Evolutionary conservation across 1,284 basidiomycete species (phyloP).

Genomic region (Ganoderma resinaceum): DNA sequence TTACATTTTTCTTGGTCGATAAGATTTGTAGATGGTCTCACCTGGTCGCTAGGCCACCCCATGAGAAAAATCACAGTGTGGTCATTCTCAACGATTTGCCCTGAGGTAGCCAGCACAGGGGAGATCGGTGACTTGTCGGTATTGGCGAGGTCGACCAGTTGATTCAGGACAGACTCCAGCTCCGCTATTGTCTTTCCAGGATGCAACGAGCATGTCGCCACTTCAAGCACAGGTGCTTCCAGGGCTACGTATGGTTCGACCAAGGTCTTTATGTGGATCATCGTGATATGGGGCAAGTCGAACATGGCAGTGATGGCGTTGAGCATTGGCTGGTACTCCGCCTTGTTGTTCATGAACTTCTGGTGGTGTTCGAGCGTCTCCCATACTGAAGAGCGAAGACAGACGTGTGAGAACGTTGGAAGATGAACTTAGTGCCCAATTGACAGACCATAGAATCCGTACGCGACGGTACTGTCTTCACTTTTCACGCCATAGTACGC

Average conservation of each 20-base stretch:
- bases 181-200: conserved; percentile 3
- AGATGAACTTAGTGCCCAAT: neutral
- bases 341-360: conserved; percentile 27
- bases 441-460: conserved; percentile 27
- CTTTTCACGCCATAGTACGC: conserved; percentile 30
- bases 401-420: neutral
- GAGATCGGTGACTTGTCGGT: conserved; percentile 4
- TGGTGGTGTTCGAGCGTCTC: conserved; percentile 27
- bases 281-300: conserved; percentile 8
- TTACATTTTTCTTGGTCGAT: neutral
- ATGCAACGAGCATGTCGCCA: conserved; percentile 28
- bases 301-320: conserved; percentile 14
- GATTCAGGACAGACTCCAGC: neutral
- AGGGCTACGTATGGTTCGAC: conserved; percentile 31
- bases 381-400: neutral
- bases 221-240: conserved; percentile 30
- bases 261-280: conserved; percentile 31
- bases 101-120: conserved; percentile 1
- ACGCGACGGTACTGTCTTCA: conserved; percentile 31
- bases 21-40: neutral
- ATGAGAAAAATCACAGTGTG: neutral
- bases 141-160: neutral
- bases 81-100: conserved; percentile 3
- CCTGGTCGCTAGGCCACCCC: conserved; percentile 8
- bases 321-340: conserved; percentile 25